Evolutionary conservation across 441 rosid genomes (phyloP), one percentile per base, ranked within the genome.

Genomic region (Adansonia grandidieri): DNA sequence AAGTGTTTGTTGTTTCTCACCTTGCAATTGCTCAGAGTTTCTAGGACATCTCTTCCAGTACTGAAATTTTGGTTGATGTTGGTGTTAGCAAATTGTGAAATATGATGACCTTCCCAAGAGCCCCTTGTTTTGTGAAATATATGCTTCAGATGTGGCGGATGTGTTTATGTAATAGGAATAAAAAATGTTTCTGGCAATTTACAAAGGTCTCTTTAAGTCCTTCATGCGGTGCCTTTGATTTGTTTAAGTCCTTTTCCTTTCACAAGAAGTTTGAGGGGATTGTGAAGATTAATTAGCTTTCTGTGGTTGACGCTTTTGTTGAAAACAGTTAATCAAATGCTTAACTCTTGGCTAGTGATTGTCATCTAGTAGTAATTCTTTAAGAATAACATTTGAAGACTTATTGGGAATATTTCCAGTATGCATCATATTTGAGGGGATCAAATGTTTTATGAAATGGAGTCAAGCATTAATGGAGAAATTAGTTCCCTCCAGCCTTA

Each of bases 211-310:
- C 56, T 53, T 32, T 53, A 32, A 54, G 48, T 37, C 74, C 19
- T 50, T 70, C 74, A 70, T 9, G 20, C 24, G 24, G 58, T 14
- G 44, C 44, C 17, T 70, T 70, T 70, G 44, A 24, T 50, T 19
- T 70, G 60, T 13, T 50, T 70, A 7, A 48, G 60, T 32, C 48
- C 48, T 51, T 71, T 53, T 54, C 48, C 62, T 32, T 58, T 53
- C n/a, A 9, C 13, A 9, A 44, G 24, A 70, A 9, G 9, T n/a
- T 28, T 54, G 6, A n/a, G 75, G 48, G 62, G 15, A 9, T 71
- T 53, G 75, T 71, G 75, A 32, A 54, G n/a, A 54, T 71, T 10
- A 15, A 15, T 71, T 58, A 32, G 48, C n/a, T 53, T 48, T 63
- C 17, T 62, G 6, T 13, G n/a, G 32, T 63, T 71, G 42, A 8